Base-by-base conservation (phyloP, 2,329 filamentous ascomycete genomes). In the Paracoccidioides brasiliensis region DNA sequence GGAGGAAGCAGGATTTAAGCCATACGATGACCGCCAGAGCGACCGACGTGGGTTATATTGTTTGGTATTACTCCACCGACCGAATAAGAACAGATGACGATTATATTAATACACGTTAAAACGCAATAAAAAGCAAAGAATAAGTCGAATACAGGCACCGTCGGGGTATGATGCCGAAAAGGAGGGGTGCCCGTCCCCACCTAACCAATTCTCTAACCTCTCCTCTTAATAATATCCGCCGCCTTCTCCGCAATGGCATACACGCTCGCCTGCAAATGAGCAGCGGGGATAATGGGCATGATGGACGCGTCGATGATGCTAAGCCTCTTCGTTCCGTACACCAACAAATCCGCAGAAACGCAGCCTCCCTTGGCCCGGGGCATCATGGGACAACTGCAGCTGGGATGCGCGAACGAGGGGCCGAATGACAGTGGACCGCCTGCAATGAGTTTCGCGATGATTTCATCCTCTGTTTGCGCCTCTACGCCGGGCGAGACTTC, bases 231-330 rank as follows among this genome's bases (percentile, higher is more conserved):
- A 9, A 67, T 52, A 59, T 68, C 67, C 0, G 64, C 62, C 2
- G 63, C 66, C 49, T 64, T 64, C 58, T 69, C 67, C 0, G 65
- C 67, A 28, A 69, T 61, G 3, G 66, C 65, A 65, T 69, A 74
- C n/a, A 71, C 59, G 6, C 66, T 66, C 7, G 66, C 62, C 59
- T 69, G 66, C 14, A 72, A 67, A 62, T 72, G 70, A 2, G 67
- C 68, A 12, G 64, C 61, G 5, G 67, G 66, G 41, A 70, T 59
- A 32, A 71, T 59, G 1, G 69, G 69, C 35, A 70, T 64, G 12
- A 69, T 59, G 58, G 66, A 69, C 2, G 68, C 68, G 52, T 71
- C 69, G 8, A 68, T 66, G 4, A 72, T 64, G 3, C 69, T 60
- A 52, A 71, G 53, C 30, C 65, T 65, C 2, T 58, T 52, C 0